These are phyloP conservation scores for Globisporangium solare DNA, from an alignment of 352 stramenopile species.

Conservation along the genomic window DNA sequence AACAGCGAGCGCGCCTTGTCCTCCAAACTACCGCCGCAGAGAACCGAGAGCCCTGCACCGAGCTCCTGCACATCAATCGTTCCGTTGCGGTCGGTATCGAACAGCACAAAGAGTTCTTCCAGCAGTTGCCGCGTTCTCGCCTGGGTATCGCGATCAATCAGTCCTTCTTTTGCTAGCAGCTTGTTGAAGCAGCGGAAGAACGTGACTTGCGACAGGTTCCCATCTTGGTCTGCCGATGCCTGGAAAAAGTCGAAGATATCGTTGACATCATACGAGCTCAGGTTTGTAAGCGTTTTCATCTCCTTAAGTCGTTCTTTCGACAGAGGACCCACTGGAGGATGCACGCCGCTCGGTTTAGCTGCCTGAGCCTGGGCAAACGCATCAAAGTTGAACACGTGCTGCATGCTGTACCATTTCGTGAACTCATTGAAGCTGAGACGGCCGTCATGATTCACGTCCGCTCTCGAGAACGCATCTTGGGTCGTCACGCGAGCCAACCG, in stretches of 20 bases:
- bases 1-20: constrained; percentile 81
- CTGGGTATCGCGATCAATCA: constrained; percentile 30
- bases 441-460: constrained; percentile 61
- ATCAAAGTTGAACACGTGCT: constrained; percentile 19
- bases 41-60: constrained; percentile 79
- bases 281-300: constrained; percentile 78
- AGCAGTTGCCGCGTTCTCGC: constrained; percentile 44
- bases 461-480: constrained; percentile 53
- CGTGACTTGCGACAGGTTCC: constrained; percentile 54
- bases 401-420: constrained; percentile 71
- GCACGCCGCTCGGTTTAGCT: constrained; percentile 3
- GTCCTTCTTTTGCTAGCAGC: constrained; percentile 46
- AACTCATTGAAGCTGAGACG: constrained; percentile 81
- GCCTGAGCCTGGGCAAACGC: constrained; percentile 15
- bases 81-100: constrained; percentile 78
- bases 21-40: constrained; percentile 68
- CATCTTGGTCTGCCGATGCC: constrained; percentile 51
- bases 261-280: constrained; percentile 77
- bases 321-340: neutral
- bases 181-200: constrained; percentile 88
- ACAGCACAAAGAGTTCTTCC: constrained; percentile 74
- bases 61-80: constrained; percentile 85
- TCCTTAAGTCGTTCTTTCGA: constrained; percentile 46
- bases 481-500: constrained; percentile 70
- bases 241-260: constrained; percentile 87